Evolutionary conservation across 1,139 yeast genomes (phyloP).

Genomic region (Eremothecium cymbalariae): DNA sequence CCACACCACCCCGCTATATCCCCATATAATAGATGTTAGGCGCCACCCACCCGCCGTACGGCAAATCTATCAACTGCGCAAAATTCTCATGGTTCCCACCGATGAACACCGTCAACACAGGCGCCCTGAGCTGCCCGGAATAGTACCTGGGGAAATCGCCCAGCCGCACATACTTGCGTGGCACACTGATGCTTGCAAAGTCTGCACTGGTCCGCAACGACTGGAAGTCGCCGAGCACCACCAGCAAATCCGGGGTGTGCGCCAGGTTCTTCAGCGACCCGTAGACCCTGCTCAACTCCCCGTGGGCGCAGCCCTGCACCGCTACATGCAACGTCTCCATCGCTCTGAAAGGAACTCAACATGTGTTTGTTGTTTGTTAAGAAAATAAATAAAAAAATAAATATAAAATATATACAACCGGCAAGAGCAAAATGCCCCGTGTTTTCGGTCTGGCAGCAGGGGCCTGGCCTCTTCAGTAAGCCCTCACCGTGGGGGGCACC

Average conservation of each 20-base stretch:
- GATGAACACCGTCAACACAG: constrained; percentile 68
- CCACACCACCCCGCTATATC: constrained; percentile 61
- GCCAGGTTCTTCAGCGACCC: constrained; percentile 21
- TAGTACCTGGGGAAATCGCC: constrained; percentile 81
- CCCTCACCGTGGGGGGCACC: constrained; percentile 96
- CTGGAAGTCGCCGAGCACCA: constrained; percentile 80
- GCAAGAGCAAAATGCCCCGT: not conserved
- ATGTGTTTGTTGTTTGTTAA: too few relatives aligned
- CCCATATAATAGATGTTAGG: constrained; percentile 88
- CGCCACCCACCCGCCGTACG: constrained; percentile 92
- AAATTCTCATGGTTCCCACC: constrained; percentile 97
- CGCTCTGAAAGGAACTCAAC: too few relatives aligned
- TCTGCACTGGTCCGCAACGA: constrained; percentile 59
- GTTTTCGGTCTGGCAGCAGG: not conserved
- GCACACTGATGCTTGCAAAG: constrained; percentile 55
- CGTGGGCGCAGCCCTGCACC: constrained; percentile 92
- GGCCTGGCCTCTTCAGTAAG: constrained; percentile 61
- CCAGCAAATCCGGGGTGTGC: constrained; percentile 48
- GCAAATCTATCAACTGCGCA: constrained; percentile 62
- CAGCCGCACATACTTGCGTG: constrained; percentile 43
- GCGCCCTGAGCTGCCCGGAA: constrained; percentile 52
- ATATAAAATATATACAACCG: not conserved
- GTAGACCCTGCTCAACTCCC: constrained; percentile 62
- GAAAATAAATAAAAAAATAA: not conserved
- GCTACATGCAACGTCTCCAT: constrained; percentile 40